Evolutionary conservation across 139 green algal species (phyloP), one percentile per base, ranked within the genome.

Genomic region (Nannochloris sp.): DNA sequence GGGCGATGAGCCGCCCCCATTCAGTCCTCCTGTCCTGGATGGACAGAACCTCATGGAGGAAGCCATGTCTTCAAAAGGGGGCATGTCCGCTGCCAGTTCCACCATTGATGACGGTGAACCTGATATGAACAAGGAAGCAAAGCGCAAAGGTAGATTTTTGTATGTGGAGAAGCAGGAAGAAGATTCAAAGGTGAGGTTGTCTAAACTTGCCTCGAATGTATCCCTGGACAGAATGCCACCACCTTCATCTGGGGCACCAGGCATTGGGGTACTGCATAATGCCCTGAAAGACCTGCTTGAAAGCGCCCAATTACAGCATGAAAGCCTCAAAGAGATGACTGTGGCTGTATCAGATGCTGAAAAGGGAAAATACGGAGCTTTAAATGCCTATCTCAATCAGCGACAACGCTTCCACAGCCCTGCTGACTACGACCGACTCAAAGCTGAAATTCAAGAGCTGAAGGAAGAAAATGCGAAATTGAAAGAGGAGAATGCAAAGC

Each of bases 91-190:
- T 31, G 17, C 58, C 14, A 29, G 20, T 49, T 49, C 58, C 6
- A 29, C 20, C 8, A 6, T 57, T 1, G 60, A 66, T 45, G 60
- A 66, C n/a, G 10, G 20, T 14, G 60, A 66, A 31, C 14, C 26
- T 1, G 60, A 66, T 16, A 30, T 17, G n/a, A 50, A 36, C 40
- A 72, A 80, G 55, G 65, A 78, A 53, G 69, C 75, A 50, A 80
- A 83, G 60, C 64, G 76, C 49, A 87, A 88, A 61, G 88, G 88
- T 9, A 71, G 88, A 14, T 95, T 95, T 76, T 82, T 82, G 13
- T 87, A 92, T 28, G 87, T 92, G 13, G 79, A 87, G 59, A 80
- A 92, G 29, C n/a, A 20, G 16, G 79, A 85, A 31, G 28, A 50
- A 6, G 53, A 65, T 53, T 46, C 20, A 33, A 67, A 57, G 45